Percentiles rank a stretch among this genome's conserved stretches.
phyloP scores from a whole-genome alignment of 306 rosid genomes.

The Prunus mira region DNA sequence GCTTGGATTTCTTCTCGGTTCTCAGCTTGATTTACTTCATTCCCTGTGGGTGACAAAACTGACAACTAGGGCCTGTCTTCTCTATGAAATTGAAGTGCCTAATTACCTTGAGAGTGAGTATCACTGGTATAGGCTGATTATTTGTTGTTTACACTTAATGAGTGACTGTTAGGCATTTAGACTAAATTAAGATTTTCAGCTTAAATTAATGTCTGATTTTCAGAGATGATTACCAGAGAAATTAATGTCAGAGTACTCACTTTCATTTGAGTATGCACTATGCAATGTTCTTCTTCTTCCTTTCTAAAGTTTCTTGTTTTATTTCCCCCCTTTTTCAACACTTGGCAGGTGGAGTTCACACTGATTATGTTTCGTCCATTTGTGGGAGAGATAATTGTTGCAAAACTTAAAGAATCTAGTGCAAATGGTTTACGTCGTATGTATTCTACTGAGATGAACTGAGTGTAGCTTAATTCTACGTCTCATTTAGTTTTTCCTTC shows the following conservation, averaged over 20 bases:
- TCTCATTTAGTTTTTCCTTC: not conserved
- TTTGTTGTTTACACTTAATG: too few relatives aligned
- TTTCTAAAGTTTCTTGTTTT: not conserved
- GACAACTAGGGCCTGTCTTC: too few relatives aligned
- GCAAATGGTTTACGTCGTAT: conserved; percentile 55
- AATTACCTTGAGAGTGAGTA: not conserved
- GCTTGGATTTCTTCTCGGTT: not conserved
- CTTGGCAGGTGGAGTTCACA: not conserved
- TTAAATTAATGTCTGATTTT: not conserved
- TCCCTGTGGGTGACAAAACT: not conserved
- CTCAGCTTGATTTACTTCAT: not conserved
- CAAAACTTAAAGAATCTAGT: conserved; percentile 55
- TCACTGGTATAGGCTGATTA: not conserved
- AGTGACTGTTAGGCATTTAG: not conserved
- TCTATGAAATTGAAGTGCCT: too few relatives aligned
- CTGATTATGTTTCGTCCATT: conserved; percentile 61
- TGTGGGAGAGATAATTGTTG: conserved; percentile 66
- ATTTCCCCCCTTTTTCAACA: not conserved
- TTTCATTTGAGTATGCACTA: not conserved
- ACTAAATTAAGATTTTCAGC: not conserved
- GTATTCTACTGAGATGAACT: conserved; percentile 12
- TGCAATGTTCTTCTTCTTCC: not conserved
- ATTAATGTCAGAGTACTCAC: not conserved
- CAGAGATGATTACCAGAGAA: not conserved
- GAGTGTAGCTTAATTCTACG: not conserved